Evolutionary conservation across 352 stramenopile genomes (phyloP).

Genomic region (Globisporangium paroecandrum): DNA sequence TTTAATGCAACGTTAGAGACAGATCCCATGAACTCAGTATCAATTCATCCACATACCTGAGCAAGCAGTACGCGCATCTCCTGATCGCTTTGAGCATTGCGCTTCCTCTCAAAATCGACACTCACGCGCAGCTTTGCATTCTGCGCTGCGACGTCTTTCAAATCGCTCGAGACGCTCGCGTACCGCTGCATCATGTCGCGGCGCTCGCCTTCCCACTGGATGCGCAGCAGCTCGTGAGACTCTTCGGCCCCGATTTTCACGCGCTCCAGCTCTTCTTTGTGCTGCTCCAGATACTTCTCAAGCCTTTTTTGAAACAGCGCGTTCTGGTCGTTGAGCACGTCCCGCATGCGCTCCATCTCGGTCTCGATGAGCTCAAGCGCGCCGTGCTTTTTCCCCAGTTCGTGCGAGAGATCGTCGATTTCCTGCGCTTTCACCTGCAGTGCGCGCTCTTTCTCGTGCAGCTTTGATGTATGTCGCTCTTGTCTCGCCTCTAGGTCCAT

Average conservation of each 20-base stretch:
- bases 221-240: conserved; percentile 28
- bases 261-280: conserved; percentile 43
- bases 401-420: conserved; percentile 23
- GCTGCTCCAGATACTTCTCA: conserved; percentile 42
- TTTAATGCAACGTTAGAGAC: not conserved
- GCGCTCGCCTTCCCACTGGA: conserved; percentile 30
- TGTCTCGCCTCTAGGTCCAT: conserved; percentile 33
- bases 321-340: conserved; percentile 50
- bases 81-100: conserved; percentile 47
- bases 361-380: conserved; percentile 65
- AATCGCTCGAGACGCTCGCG: conserved; percentile 30
- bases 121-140: conserved; percentile 45
- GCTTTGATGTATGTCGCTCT: conserved; percentile 20
- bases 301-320: conserved; percentile 48
- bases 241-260: conserved; percentile 30
- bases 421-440: conserved; percentile 16
- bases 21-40: not conserved
- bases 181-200: conserved; percentile 44
- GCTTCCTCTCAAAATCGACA: conserved; percentile 43
- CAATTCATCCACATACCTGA: conserved; percentile 29
- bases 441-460: conserved; percentile 25
- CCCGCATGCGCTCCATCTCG: conserved; percentile 66
- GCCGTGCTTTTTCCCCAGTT: conserved; percentile 46
- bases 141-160: conserved; percentile 42
- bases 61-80: conserved; percentile 65